These are phyloP conservation scores for Dicorynia guianensis DNA, from an alignment of 306 rosid species.

Conservation along the genomic window DNA sequence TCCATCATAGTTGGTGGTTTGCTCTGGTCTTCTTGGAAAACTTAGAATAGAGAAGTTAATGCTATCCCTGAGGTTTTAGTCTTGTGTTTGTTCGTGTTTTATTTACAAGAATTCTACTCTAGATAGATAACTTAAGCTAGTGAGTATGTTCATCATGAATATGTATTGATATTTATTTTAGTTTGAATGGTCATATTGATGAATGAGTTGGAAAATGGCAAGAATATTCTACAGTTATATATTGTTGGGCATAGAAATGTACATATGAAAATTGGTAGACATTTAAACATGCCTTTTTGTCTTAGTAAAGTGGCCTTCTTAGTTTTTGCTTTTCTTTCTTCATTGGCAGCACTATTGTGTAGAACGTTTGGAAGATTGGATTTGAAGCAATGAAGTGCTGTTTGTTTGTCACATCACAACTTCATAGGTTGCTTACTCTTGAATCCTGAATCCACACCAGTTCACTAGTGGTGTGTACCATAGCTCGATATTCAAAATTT, in stretches of 20 bases:
- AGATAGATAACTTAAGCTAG: constrained; percentile 14
- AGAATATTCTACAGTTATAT: constrained; percentile 23
- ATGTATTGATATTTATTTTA: background rate
- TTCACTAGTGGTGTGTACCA: too few species aligned
- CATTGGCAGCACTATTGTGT: background rate
- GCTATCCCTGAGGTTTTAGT: constrained; percentile 18
- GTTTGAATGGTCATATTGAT: constrained; percentile 15
- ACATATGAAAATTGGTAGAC: too few species aligned
- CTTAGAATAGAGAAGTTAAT: background rate
- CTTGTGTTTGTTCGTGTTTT: constrained; percentile 22
- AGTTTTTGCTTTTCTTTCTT: too few species aligned
- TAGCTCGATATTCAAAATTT: too few species aligned
- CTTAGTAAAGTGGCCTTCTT: too few species aligned
- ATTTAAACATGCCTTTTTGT: too few species aligned
- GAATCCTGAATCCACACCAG: too few species aligned
- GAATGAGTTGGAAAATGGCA: constrained; percentile 15
- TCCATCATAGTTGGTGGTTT: constrained; percentile 19
- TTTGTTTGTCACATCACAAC: too few species aligned
- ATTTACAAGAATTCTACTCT: constrained; percentile 20
- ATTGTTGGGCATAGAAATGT: background rate
- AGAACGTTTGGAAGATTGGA: too few species aligned
- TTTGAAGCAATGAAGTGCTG: too few species aligned
- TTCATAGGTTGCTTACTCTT: too few species aligned
- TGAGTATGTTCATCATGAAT: constrained; percentile 17
- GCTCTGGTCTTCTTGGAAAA: background rate